Evolutionary conservation across 805 yeast genomes (phyloP).

Genomic region (Candida hispaniensis): DNA sequence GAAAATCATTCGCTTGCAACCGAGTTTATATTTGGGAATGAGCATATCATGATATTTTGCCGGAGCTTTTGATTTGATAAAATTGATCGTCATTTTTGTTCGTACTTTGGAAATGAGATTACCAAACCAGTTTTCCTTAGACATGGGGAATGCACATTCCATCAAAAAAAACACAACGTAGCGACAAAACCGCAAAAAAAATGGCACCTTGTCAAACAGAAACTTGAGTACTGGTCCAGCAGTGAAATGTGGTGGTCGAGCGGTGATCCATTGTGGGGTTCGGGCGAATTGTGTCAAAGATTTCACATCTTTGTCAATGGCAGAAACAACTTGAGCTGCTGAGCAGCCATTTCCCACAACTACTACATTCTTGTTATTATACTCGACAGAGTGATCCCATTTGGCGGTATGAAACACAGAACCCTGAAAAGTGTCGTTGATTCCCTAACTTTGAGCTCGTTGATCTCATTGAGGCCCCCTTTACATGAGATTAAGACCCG

Average conservation of each 20-base stretch:
- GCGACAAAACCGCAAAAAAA: slow-evolving; percentile 13
- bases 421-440: slow-evolving; percentile 16
- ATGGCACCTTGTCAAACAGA: slow-evolving; percentile 3
- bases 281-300: slow-evolving; percentile 19
- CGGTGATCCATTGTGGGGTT: slow-evolving; percentile 20
- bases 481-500: slow-evolving; percentile 14
- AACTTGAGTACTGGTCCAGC: neutral
- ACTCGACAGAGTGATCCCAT: slow-evolving; percentile 16
- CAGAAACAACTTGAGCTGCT: slow-evolving; percentile 20
- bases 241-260: slow-evolving; percentile 16
- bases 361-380: slow-evolving; percentile 19
- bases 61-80: slow-evolving; percentile 17
- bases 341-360: slow-evolving; percentile 21
- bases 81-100: slow-evolving; percentile 10
- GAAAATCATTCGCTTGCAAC: slow-evolving; percentile 19
- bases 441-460: slow-evolving; percentile 8
- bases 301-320: slow-evolving; percentile 17
- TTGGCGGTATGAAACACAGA: slow-evolving; percentile 16
- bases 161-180: slow-evolving; percentile 16
- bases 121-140: slow-evolving; percentile 16
- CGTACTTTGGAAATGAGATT: slow-evolving; percentile 3
- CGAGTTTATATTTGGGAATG: slow-evolving; percentile 18
- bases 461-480: slow-evolving; percentile 14
- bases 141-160: slow-evolving; percentile 17
- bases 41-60: slow-evolving; percentile 18